Conservation (phyloP, 2,329 filamentous ascomycete genomes). For the Xylariaceae sp. region DNA sequence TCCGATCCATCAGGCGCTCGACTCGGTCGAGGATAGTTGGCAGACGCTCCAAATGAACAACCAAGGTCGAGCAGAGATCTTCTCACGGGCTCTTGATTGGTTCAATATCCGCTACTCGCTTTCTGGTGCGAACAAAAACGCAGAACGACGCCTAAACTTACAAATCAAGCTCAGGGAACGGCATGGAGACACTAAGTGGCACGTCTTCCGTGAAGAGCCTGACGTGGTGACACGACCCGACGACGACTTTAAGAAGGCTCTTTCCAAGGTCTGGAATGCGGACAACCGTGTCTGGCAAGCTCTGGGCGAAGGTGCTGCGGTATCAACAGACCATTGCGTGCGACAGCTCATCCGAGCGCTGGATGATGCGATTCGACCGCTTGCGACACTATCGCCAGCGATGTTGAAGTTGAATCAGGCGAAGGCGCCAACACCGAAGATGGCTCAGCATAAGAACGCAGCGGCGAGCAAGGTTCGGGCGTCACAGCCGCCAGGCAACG, state of each 20-base stretch:
- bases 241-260: constrained; percentile 24
- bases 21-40: constrained; percentile 56
- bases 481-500: neutral
- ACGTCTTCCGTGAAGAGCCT: constrained; percentile 35
- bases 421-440: constrained; percentile 15
- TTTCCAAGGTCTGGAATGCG: constrained; percentile 24
- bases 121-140: constrained; percentile 18
- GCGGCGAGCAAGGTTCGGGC: constrained; percentile 15
- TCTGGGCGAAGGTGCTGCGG: constrained; percentile 37
- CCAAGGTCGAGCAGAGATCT: constrained; percentile 46
- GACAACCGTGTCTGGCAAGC: constrained; percentile 24
- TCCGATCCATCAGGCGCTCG: constrained; percentile 59
- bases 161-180: constrained; percentile 48
- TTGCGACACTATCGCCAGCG: constrained; percentile 26
- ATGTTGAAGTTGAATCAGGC: constrained; percentile 19
- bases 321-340: constrained; percentile 35
- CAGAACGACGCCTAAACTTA: constrained; percentile 40
- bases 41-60: constrained; percentile 34
- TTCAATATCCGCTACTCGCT: constrained; percentile 52
- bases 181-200: constrained; percentile 48
- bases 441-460: constrained; percentile 13
- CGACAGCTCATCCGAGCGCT: constrained; percentile 42
- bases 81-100: constrained; percentile 53
- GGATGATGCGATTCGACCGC: constrained; percentile 40
- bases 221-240: constrained; percentile 17